A percentile compares a stretch with the other conserved stretches of the same genome.
Conservation (phyloP, 345 rosid species). For the Iberis pinnata region DNA sequence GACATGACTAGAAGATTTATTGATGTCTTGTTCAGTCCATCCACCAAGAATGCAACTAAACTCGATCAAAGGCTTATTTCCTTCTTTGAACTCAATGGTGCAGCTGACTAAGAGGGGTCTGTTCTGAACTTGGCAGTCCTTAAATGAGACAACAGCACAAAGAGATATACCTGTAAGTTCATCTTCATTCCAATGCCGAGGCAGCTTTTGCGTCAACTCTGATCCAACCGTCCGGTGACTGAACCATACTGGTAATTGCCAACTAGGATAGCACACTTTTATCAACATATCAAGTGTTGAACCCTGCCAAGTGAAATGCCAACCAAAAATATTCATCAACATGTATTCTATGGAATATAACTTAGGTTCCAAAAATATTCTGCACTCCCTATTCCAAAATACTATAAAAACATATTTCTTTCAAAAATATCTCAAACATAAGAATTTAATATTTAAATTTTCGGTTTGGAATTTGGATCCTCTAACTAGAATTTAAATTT, state of each 20-base stretch:
- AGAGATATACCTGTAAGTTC: constrained; percentile 19
- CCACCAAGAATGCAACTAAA: constrained; percentile 23
- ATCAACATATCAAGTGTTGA: constrained; percentile 8
- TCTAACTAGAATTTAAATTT: too few species aligned
- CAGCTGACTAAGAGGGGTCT: constrained; percentile 1
- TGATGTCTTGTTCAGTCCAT: neutral
- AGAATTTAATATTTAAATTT: too few species aligned
- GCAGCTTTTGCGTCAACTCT: neutral
- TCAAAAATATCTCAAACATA: too few species aligned
- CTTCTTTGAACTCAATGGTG: neutral
- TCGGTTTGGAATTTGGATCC: too few species aligned
- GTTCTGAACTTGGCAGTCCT: neutral
- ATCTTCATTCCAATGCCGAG: constrained; percentile 14
- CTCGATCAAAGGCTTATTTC: neutral
- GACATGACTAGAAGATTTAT: constrained; percentile 8
- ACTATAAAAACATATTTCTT: too few species aligned
- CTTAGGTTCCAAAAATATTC: too few species aligned
- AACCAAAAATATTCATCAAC: too few species aligned
- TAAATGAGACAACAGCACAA: constrained; percentile 16
- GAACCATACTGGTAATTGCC: constrained; percentile 24
- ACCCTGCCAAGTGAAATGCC: constrained; percentile 14
- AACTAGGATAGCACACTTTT: constrained; percentile 14
- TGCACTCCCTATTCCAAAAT: neutral
- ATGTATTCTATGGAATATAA: too few species aligned
- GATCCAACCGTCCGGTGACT: constrained; percentile 1